Evolutionary conservation across 441 rosid species (phyloP), one percentile per base, ranked within the genome.

Genomic region (Theobroma grandiflorum): DNA sequence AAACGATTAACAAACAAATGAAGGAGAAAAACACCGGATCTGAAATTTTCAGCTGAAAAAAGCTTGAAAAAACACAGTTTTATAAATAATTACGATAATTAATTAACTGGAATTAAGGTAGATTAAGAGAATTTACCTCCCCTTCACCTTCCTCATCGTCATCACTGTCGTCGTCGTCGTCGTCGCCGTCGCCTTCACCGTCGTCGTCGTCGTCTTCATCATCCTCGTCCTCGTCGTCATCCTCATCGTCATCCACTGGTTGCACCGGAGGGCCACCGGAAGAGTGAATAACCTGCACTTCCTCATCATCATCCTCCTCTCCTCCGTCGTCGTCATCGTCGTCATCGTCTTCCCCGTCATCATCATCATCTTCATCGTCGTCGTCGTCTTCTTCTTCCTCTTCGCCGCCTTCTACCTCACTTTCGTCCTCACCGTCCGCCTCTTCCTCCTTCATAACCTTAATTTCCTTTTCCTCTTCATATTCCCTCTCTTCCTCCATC

Each of bases 251-350:
- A 4, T 91, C 92, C 0, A 74, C 92, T 3, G 90, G 50, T 22
- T 82, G 90, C 10, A 86, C 92, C 20, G 90, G 90, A 55, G 92
- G 97, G 10, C 89, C 91, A 77, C 81, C 88, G 15, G 91, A 82
- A 2, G 94, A 88, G 69, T 82, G 88, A 72, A 91, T 61, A 64
- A 85, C 88, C 83, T 89, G 93, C 43, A 83, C 92, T 1, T 87
- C 92, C 0, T 89, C 95, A 0, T 89, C 93, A 0, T 86, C 93
- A 0, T 79, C 90, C 0, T 83, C 93, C 0, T 79, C 98, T 0
- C 73, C 96, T 0, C 74, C 94, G 0, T 82, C 91, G 0, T 80
- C 90, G 0, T 79, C 89, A 9, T 78, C 90, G 1, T 82, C 90
- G 0, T 80, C 93, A 0, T 78, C 89, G 7, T 86, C 91, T 4